phyloP scores from a whole-genome alignment of 768 basidiomycete genomes.

The Lactifluus pinguis region DNA sequence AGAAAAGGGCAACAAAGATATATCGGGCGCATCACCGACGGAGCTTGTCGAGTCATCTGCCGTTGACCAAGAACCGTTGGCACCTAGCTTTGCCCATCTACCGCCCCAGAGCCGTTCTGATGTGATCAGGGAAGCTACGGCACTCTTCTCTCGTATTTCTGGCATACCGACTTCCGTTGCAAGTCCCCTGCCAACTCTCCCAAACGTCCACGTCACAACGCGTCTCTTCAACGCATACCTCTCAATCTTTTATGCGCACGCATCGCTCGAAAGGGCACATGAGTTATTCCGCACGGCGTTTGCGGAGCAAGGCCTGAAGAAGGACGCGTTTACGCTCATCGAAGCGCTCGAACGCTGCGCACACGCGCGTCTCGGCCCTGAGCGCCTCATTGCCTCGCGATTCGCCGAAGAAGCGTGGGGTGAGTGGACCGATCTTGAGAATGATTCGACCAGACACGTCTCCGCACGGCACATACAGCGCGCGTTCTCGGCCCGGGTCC shows the following conservation, averaged over 20 bases:
- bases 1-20: constrained; percentile 15
- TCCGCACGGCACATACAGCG: constrained; percentile 52
- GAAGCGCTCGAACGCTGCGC: constrained; percentile 64
- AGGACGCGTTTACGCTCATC: constrained; percentile 49
- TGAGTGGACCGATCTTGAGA: constrained; percentile 49
- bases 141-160: constrained; percentile 56
- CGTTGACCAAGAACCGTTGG: background rate
- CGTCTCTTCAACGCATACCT: constrained; percentile 74
- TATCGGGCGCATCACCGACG: background rate
- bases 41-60: background rate
- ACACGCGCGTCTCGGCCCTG: constrained; percentile 31
- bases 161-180: constrained; percentile 7
- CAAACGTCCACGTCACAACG: constrained; percentile 45
- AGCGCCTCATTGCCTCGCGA: constrained; percentile 37
- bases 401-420: constrained; percentile 61
- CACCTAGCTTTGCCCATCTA: constrained; percentile 34
- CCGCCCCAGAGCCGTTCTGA: constrained; percentile 70
- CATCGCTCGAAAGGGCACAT: constrained; percentile 38
- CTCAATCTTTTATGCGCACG: constrained; percentile 60
- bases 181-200: constrained; percentile 26
- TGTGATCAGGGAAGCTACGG: constrained; percentile 55
- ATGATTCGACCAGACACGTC: constrained; percentile 16
- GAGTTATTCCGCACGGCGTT: constrained; percentile 45
- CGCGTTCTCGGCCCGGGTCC: constrained; percentile 60
- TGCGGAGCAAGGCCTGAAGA: constrained; percentile 31